Percentiles rank a stretch among this genome's conserved stretches.
Evolutionary conservation across 352 stramenopile genomes (phyloP).

Genomic region (Phytophthora crassamura): DNA sequence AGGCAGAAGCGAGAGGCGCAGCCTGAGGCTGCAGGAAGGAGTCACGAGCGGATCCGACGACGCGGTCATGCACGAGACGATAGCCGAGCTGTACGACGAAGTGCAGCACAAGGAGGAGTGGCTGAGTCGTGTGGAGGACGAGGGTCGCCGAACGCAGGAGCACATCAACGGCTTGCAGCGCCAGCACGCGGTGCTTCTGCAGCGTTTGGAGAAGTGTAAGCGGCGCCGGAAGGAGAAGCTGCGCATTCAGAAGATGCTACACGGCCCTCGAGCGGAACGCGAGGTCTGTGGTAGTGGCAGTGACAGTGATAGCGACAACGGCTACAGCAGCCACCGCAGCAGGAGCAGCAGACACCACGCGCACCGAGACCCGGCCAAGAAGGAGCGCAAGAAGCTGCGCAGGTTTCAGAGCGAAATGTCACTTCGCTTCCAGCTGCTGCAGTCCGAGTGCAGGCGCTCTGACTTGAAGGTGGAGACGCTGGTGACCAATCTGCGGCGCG

Average conservation of each 20-base stretch:
- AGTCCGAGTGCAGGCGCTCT: conserved; percentile 62
- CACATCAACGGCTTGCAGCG: conserved; percentile 37
- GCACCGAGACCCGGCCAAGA: conserved; percentile 34
- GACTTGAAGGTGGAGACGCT: conserved; percentile 65
- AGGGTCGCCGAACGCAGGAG: conserved; percentile 36
- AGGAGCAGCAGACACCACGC: conserved; percentile 8
- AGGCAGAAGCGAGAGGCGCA: conserved; percentile 7
- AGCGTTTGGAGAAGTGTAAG: conserved; percentile 47
- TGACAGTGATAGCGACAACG: conserved; percentile 18
- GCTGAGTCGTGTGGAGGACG: conserved; percentile 44
- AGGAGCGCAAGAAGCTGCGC: conserved; percentile 51
- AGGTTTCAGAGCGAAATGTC: conserved; percentile 55
- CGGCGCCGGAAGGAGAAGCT: conserved; percentile 41
- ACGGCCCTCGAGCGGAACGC: conserved; percentile 18
- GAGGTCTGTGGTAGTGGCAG: conserved; percentile 21
- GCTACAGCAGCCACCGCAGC: conserved; percentile 21
- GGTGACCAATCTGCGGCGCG: conserved; percentile 57
- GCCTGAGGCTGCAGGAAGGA: conserved; percentile 12
- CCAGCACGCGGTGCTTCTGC: conserved; percentile 50
- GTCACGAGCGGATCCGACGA: conserved; percentile 18
- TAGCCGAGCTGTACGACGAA: conserved; percentile 37
- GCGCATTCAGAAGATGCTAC: conserved; percentile 43
- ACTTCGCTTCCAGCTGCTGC: conserved; percentile 63
- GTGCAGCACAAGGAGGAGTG: conserved; percentile 45
- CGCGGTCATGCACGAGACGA: conserved; percentile 33